Conservation (phyloP, 2,329 filamentous ascomycete genomes). For the Aspergillus pseudoglaucus region DNA sequence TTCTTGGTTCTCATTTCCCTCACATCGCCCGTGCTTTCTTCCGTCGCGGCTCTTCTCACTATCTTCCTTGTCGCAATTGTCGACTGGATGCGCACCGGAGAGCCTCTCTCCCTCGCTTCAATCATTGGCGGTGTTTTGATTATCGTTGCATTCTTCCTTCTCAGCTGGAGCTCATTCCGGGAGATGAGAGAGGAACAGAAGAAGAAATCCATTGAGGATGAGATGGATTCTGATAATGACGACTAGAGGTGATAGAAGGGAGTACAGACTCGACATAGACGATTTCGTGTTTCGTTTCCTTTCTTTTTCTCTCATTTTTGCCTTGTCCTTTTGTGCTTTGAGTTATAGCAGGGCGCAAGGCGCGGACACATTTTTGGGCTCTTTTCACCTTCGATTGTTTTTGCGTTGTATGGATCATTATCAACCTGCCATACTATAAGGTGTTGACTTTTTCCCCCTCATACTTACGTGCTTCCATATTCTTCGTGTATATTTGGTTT, state of each 20-base stretch:
- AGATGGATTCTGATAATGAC: constrained; percentile 38
- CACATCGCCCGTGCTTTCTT: constrained; percentile 85
- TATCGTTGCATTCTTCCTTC: constrained; percentile 74
- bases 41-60: constrained; percentile 85
- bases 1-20: constrained; percentile 90
- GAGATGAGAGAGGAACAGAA: constrained; percentile 83
- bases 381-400: no score
- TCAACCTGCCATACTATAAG: neutral
- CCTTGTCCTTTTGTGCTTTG: neutral
- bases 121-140: constrained; percentile 81
- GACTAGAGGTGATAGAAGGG: constrained; percentile 20
- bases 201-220: constrained; percentile 44
- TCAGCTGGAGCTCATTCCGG: constrained; percentile 86
- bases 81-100: constrained; percentile 79
- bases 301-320: neutral
- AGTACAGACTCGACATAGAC: neutral
- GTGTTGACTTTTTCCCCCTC: neutral
- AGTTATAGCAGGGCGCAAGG: neutral
- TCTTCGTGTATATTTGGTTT: constrained; percentile 3
- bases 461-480: constrained; percentile 2
- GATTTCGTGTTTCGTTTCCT: constrained; percentile 1
- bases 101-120: constrained; percentile 66
- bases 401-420: neutral
- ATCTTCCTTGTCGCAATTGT: constrained; percentile 94
- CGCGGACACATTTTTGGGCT: neutral